Evolutionary conservation across 2,329 filamentous ascomycete species (phyloP).

Genomic region (Calonectria pteridis): DNA sequence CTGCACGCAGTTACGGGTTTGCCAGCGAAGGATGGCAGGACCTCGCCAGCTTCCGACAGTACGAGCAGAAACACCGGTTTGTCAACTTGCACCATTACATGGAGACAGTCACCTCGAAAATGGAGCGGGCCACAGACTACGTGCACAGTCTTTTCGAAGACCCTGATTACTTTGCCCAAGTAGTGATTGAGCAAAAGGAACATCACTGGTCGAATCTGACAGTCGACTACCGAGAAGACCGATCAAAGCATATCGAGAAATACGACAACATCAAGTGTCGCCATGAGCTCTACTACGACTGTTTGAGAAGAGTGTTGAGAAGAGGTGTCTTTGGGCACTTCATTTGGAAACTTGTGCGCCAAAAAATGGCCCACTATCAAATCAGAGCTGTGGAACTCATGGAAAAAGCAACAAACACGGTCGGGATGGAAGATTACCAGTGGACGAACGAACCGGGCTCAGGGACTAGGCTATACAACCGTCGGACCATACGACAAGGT

Average conservation of each 20-base stretch:
- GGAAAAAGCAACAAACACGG: no score
- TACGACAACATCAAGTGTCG: constrained; percentile 13
- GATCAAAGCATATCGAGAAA: background rate
- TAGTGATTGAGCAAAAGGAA: constrained; percentile 35
- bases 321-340: constrained; percentile 38
- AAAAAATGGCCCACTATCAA: background rate
- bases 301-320: constrained; percentile 30
- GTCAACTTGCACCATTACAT: constrained; percentile 10
- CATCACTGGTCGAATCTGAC: constrained; percentile 40
- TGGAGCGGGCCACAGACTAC: constrained; percentile 28
- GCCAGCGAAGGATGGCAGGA: constrained; percentile 27
- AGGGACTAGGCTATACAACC: background rate
- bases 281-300: constrained; percentile 32
- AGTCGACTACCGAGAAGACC: constrained; percentile 3
- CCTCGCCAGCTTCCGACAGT: constrained; percentile 29
- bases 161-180: constrained; percentile 33
- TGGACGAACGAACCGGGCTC: background rate
- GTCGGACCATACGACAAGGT: background rate
- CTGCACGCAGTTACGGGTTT: background rate
- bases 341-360: constrained; percentile 25
- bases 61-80: constrained; percentile 12
- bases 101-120: constrained; percentile 15
- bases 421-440: background rate
- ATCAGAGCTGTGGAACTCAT: background rate
- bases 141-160: constrained; percentile 34